Conservation (phyloP, 2,329 filamentous ascomycete genomes). For the Metarhizium humberi region DNA sequence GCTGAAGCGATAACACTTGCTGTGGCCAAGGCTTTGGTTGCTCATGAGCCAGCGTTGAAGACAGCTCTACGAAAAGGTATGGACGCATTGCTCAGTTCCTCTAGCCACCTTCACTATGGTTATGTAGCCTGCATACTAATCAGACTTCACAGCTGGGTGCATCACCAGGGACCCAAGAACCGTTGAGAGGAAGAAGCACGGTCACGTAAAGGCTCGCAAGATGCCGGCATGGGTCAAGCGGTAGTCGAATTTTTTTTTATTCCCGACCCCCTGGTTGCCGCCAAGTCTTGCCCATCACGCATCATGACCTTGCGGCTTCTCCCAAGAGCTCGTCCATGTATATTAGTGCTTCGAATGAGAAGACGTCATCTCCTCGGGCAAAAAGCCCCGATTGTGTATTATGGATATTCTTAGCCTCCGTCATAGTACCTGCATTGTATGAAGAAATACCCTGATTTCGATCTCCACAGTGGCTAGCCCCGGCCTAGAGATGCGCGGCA, state of each 20-base stretch:
- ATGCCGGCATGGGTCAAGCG: slow-evolving; percentile 96
- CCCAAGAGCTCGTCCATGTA: not conserved
- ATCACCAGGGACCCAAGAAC: slow-evolving; percentile 83
- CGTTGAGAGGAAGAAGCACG: slow-evolving; percentile 97
- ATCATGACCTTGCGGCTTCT: not conserved
- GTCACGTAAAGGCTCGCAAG: slow-evolving; percentile 94
- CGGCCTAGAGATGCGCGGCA: not conserved
- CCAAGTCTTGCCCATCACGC: not conserved
- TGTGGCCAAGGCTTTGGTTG: slow-evolving; percentile 75
- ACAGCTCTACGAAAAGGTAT: slow-evolving; percentile 79
- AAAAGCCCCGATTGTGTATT: not conserved
- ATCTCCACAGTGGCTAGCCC: not conserved
- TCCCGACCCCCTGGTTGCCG: not conserved
- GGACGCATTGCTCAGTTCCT: slow-evolving; percentile 18
- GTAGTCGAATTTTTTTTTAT: slow-evolving; percentile 22
- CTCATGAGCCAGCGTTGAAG: slow-evolving; percentile 90
- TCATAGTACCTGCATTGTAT: not conserved
- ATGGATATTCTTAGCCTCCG: not conserved
- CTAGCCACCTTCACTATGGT: not conserved
- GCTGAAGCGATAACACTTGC: slow-evolving; percentile 90
- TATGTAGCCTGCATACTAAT: slow-evolving; percentile 1
- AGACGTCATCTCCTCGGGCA: not conserved
- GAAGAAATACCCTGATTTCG: not conserved
- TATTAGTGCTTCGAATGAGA: not conserved
- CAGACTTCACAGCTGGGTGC: slow-evolving; percentile 61